phyloP scores from a whole-genome alignment of 306 rosid genomes.

The Morella rubra region DNA sequence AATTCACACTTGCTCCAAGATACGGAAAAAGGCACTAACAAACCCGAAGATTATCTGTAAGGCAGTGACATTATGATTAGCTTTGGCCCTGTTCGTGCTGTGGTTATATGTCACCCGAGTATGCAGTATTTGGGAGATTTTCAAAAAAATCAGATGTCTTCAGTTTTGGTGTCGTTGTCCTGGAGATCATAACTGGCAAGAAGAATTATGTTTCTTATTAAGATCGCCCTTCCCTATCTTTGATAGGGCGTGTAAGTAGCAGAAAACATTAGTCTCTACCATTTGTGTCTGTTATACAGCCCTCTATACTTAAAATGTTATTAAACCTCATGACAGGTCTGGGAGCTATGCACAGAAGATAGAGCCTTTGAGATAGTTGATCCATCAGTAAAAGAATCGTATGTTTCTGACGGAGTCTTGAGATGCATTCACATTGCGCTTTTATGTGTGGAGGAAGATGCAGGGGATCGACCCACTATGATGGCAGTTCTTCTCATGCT shows the following conservation, averaged over 20 bases:
- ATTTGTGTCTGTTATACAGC: neutral
- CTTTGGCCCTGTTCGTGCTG: neutral
- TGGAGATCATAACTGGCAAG: constrained; percentile 7
- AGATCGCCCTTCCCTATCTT: neutral
- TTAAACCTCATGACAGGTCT: neutral
- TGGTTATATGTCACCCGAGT: constrained; percentile 6
- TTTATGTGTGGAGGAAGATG: neutral
- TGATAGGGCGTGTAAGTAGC: constrained; percentile 2
- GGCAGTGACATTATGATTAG: neutral
- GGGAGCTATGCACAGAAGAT: constrained; percentile 50
- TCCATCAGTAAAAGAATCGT: neutral
- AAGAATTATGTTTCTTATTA: neutral
- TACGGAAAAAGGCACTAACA: no score
- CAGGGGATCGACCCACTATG: neutral
- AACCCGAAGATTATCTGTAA: no score
- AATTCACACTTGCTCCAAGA: no score
- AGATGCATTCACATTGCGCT: neutral
- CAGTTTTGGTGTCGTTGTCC: neutral
- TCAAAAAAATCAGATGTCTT: neutral
- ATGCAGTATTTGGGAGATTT: neutral
- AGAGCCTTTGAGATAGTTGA: constrained; percentile 31
- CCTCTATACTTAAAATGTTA: neutral
- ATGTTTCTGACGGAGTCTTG: neutral
- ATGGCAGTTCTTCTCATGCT: neutral
- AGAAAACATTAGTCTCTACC: neutral